Evolutionary conservation across 2,329 filamentous ascomycete genomes (phyloP).

Genomic region (Pseudogymnoascus verrucosus): DNA sequence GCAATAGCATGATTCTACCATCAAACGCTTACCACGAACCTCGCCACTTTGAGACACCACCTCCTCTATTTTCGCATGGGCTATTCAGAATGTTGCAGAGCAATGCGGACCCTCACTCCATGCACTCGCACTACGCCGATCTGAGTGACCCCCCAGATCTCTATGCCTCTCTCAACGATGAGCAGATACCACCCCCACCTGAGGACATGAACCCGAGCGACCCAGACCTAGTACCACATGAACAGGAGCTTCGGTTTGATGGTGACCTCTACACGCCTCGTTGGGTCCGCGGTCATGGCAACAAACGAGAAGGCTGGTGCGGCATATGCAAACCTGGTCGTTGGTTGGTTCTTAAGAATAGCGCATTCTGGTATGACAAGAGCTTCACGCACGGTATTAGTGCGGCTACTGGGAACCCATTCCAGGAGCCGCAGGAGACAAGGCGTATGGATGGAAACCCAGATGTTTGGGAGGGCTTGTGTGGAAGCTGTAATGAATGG

Average conservation of each 20-base stretch:
- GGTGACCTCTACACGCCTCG: slow-evolving; percentile 76
- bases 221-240: slow-evolving; percentile 66
- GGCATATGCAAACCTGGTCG: slow-evolving; percentile 78
- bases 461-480: slow-evolving; percentile 74
- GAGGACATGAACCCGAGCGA: slow-evolving; percentile 77
- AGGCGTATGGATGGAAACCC: slow-evolving; percentile 72
- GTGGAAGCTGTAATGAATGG: slow-evolving; percentile 72
- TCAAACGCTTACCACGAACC: slow-evolving; percentile 41
- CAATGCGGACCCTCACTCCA: slow-evolving; percentile 60
- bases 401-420: slow-evolving; percentile 69
- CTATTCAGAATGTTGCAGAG: slow-evolving; percentile 67
- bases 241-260: slow-evolving; percentile 71
- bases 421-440: slow-evolving; percentile 68
- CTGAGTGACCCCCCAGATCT: slow-evolving; percentile 70
- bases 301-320: slow-evolving; percentile 85
- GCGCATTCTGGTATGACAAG: slow-evolving; percentile 90
- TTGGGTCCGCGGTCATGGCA: slow-evolving; percentile 79
- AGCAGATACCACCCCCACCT: slow-evolving; percentile 64
- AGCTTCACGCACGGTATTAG: slow-evolving; percentile 83
- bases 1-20: slow-evolving; percentile 53
- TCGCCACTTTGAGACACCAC: slow-evolving; percentile 49
- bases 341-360: slow-evolving; percentile 85
- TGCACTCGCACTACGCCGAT: slow-evolving; percentile 64
- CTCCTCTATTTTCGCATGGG: slow-evolving; percentile 59
- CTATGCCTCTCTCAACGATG: slow-evolving; percentile 66